These are phyloP conservation scores for Candida gigantensis DNA, from an alignment of 1,139 yeast genomes.

Conservation along the genomic window DNA sequence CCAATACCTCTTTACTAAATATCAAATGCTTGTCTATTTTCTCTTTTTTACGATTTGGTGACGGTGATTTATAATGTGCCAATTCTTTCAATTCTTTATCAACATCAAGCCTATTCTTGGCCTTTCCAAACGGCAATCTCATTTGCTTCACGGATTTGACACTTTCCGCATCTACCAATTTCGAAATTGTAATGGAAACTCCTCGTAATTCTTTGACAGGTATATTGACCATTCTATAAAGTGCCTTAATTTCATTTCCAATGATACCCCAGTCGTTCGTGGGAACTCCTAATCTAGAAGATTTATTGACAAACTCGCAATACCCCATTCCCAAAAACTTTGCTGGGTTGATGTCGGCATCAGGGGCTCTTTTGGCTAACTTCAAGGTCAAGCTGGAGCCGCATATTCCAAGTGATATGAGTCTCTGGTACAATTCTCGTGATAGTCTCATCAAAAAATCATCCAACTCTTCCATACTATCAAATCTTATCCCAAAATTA, in stretches of 20 bases:
- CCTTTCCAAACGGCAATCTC: slow-evolving; percentile 36
- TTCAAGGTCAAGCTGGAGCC: slow-evolving; percentile 66
- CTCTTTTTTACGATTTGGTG: slow-evolving; percentile 19
- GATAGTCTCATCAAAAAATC: slow-evolving; percentile 59
- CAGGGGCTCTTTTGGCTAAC: slow-evolving; percentile 60
- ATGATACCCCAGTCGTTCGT: slow-evolving; percentile 65
- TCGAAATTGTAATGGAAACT: slow-evolving; percentile 66
- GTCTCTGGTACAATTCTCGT: slow-evolving; percentile 57
- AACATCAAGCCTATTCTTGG: slow-evolving; percentile 8
- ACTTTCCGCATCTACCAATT: slow-evolving; percentile 44
- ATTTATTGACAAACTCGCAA: slow-evolving; percentile 65
- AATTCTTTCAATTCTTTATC: slow-evolving; percentile 13
- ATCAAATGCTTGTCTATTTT: slow-evolving; percentile 8
- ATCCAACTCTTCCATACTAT: slow-evolving; percentile 59
- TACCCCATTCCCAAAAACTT: slow-evolving; percentile 84
- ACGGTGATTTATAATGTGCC: too few relatives aligned
- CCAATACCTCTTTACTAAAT: slow-evolving; percentile 5
- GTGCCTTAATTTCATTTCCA: slow-evolving; percentile 58
- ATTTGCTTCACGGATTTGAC: slow-evolving; percentile 37
- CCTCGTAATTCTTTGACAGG: slow-evolving; percentile 78
- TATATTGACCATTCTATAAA: slow-evolving; percentile 57
- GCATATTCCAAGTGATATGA: slow-evolving; percentile 46
- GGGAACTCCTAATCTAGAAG: slow-evolving; percentile 61
- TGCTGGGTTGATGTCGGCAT: slow-evolving; percentile 73
- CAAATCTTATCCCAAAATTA: slow-evolving; percentile 86